Conservation (phyloP, 257 asterid genomes). For the Przewalskia tangutica region DNA sequence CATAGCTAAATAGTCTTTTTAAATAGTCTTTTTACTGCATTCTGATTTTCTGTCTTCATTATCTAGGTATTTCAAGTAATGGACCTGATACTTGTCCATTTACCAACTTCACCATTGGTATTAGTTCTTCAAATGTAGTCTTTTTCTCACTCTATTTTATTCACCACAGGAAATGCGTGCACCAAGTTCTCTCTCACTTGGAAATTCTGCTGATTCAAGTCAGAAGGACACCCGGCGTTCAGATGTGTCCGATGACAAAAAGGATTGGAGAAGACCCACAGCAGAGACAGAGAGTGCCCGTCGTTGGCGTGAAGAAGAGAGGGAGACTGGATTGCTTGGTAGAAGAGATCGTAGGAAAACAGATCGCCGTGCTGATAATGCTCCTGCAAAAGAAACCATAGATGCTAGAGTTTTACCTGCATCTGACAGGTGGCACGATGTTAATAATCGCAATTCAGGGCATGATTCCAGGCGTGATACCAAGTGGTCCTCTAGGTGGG, state of each 20-base stretch:
- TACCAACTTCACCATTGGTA: not conserved
- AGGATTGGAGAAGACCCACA: constrained; percentile 60
- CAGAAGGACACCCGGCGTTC: constrained; percentile 80
- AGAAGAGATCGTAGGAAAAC: constrained; percentile 65
- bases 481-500: constrained; percentile 95
- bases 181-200: constrained; percentile 77
- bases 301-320: constrained; percentile 94
- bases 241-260: constrained; percentile 65
- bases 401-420: constrained; percentile 47
- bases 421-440: constrained; percentile 56
- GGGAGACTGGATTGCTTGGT: constrained; percentile 58
- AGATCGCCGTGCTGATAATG: constrained; percentile 53
- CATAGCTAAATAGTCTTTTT: not conserved
- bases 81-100: not conserved
- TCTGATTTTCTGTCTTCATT: not conserved
- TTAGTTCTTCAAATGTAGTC: not conserved
- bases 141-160: not conserved
- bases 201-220: constrained; percentile 56
- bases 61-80: not conserved
- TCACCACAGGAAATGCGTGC: constrained; percentile 61
- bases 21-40: not conserved
- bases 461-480: constrained; percentile 73
- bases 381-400: constrained; percentile 52
- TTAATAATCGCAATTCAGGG: constrained; percentile 45
- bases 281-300: constrained; percentile 51